Base-by-base conservation (phyloP, 1,284 basidiomycete genomes). In the Sanghuangporus weigelae region DNA sequence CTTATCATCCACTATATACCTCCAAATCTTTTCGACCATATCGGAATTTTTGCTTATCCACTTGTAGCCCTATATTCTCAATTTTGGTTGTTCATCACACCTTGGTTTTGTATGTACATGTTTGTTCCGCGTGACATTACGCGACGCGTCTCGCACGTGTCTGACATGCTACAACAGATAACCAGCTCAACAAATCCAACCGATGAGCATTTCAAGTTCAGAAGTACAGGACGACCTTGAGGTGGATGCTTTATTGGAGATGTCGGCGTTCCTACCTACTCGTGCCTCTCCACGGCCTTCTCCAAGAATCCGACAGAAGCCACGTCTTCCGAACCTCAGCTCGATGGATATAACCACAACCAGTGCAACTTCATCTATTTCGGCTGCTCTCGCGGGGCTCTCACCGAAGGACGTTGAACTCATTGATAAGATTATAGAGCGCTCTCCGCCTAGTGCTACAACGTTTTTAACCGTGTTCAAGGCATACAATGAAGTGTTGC, bases 401-500 rank as follows among this genome's bases (percentile, higher is more conserved):
- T 78, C 86, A 0, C 71, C 73, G 3, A 76, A 82, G 60, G 88
- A 93, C 69, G 79, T 92, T 65, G 79, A 84, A 57, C 81, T 93
- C 67, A 79, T 93, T 53, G 88, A 93, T 66, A 82, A 84, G 42
- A 87, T 93, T 2, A 83, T 93, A 48, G 71, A 78, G 62, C 84
- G 85, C 60, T 88, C 87, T 55, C 80, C 86, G 5, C 77, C 83
- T 7, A 76, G 79, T 26, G 84, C 89, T 12, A 88, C 86, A 1
- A 87, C 86, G 0, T 92, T 92, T 69, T 77, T 90, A 40, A 81
- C 84, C 1, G 82, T 92, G n/a, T 86, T 91, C 79, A 90, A 89
- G 69, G 88, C 90, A 0, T 93, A 93, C 72, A 90, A 86, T 68
- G 86, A 89, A 65, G 83, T 91, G 21, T 76, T 93, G 16, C 81